Evolutionary conservation across 2,329 filamentous ascomycete species (phyloP).

Genomic region (Apiospora malaysiana): DNA sequence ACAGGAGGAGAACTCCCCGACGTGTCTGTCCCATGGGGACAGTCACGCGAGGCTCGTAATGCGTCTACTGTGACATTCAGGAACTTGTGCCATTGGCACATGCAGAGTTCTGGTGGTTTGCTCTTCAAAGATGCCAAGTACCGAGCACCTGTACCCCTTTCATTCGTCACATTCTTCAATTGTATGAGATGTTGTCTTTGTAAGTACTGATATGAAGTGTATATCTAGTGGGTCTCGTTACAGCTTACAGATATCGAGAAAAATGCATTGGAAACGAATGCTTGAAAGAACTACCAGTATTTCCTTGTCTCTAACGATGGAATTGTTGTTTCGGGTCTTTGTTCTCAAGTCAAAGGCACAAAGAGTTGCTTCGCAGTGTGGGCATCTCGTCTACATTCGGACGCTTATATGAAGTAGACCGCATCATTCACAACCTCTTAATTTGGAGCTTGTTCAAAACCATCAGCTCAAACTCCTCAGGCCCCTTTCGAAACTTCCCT

Average conservation of each 20-base stretch:
- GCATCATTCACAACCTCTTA: neutral
- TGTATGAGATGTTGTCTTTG: neutral
- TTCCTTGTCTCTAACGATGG: neutral
- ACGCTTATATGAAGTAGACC: neutral
- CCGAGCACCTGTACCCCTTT: neutral
- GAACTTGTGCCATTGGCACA: no score
- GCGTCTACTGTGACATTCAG: no score
- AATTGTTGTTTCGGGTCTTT: neutral
- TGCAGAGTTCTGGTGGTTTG: no score
- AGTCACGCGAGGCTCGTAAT: neutral
- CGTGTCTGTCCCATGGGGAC: neutral
- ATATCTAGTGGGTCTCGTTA: neutral
- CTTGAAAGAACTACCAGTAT: neutral
- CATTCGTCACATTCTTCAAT: neutral
- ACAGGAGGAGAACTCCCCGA: neutral
- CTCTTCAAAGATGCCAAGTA: neutral
- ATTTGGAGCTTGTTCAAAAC: no score
- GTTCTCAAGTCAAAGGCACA: neutral
- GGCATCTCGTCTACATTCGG: no score
- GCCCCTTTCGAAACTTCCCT: neutral
- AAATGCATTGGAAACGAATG: neutral
- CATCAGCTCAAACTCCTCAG: neutral
- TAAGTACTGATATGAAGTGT: neutral
- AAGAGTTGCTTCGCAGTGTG: neutral
- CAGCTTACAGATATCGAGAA: neutral